Conservation (phyloP, 2,329 filamentous ascomycete genomes). For the Exophiala xenobiotica region DNA sequence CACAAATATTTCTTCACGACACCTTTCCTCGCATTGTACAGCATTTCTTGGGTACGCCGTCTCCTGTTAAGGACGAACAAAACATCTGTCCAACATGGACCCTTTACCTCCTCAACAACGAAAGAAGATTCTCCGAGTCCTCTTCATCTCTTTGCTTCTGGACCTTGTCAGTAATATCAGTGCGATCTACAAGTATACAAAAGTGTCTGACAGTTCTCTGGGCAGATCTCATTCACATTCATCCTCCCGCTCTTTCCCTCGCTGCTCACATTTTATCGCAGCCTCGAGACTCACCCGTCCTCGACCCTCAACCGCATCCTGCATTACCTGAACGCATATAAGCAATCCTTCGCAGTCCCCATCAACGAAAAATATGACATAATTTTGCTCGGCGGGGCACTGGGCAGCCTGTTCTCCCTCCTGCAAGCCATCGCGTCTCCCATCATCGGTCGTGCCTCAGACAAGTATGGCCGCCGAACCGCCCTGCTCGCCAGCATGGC, state of each 20-base stretch:
- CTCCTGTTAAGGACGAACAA: not conserved
- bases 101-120: slow-evolving; percentile 48
- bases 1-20: not conserved
- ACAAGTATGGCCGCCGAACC: slow-evolving; percentile 80
- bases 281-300: slow-evolving; percentile 63
- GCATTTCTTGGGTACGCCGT: not conserved
- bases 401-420: slow-evolving; percentile 90
- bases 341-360: slow-evolving; percentile 83
- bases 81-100: slow-evolving; percentile 31
- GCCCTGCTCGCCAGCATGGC: slow-evolving; percentile 88
- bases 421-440: slow-evolving; percentile 91
- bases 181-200: not conserved
- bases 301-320: slow-evolving; percentile 79
- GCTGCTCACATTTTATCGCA: slow-evolving; percentile 92
- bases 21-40: not conserved
- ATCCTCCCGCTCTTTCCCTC: slow-evolving; percentile 95
- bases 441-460: slow-evolving; percentile 83
- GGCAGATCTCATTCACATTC: slow-evolving; percentile 96
- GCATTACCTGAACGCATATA: slow-evolving; percentile 86
- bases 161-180: slow-evolving; percentile 67
- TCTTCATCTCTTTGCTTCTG: slow-evolving; percentile 84
- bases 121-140: slow-evolving; percentile 79
- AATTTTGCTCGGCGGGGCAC: slow-evolving; percentile 85
- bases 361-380: slow-evolving; percentile 98
- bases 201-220: slow-evolving; percentile 10